phyloP scores from a whole-genome alignment of 2,329 filamentous ascomycete species.

The Geosmithia flava region DNA sequence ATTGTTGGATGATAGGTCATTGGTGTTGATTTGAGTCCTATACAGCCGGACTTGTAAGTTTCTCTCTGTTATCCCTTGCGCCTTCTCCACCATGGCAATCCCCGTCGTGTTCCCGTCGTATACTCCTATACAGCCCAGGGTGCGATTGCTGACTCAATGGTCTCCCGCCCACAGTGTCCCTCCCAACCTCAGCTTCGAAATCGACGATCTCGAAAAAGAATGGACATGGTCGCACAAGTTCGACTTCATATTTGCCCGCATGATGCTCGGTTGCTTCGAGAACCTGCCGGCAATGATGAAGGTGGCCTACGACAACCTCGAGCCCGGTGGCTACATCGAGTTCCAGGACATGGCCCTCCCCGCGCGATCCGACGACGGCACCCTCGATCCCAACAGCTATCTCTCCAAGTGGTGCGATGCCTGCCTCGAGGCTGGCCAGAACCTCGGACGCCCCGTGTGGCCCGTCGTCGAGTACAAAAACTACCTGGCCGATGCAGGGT shows the following conservation, averaged over 20 bases:
- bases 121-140: too few relatives aligned
- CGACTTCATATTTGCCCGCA: constrained; percentile 10
- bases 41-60: constrained; percentile 14
- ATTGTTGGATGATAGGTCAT: constrained; percentile 6
- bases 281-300: constrained; percentile 9
- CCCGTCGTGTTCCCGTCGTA: too few relatives aligned
- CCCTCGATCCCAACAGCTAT: constrained; percentile 7
- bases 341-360: constrained; percentile 8
- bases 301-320: constrained; percentile 9
- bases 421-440: constrained; percentile 13
- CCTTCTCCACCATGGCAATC: too few relatives aligned
- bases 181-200: constrained; percentile 10
- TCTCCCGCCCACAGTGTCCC: constrained; percentile 5
- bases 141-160: background rate
- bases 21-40: constrained; percentile 19
- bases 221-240: constrained; percentile 10
- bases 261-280: constrained; percentile 8
- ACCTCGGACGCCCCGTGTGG: constrained; percentile 13
- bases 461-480: constrained; percentile 10
- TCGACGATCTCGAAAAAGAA: constrained; percentile 11
- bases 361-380: constrained; percentile 6
- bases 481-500: constrained; percentile 33
- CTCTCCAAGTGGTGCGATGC: constrained; percentile 13
- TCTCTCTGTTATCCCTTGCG: background rate
- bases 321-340: constrained; percentile 11